Evolutionary conservation across 345 rosid genomes (phyloP).

Genomic region (Populus deltoides): DNA sequence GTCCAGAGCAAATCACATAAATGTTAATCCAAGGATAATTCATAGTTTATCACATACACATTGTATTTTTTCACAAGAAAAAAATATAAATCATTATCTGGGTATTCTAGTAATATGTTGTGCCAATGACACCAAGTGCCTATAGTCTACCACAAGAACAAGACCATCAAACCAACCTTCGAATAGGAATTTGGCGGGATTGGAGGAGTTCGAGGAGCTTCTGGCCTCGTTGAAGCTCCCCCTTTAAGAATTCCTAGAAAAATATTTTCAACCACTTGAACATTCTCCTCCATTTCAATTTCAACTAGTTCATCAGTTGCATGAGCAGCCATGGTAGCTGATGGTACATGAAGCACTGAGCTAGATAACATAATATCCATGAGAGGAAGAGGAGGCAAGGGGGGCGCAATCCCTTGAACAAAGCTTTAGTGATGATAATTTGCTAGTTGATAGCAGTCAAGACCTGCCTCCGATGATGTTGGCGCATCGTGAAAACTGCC

Average conservation of each 20-base stretch:
- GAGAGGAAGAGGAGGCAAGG: too few relatives aligned
- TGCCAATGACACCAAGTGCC: background rate
- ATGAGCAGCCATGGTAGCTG: conserved; percentile 71
- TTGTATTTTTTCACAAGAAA: background rate
- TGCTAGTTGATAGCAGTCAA: background rate
- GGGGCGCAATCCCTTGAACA: background rate
- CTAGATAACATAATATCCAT: too few relatives aligned
- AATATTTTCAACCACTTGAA: conserved; percentile 38
- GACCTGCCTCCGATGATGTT: background rate
- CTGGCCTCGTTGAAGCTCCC: conserved; percentile 7
- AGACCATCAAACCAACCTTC: conserved; percentile 30
- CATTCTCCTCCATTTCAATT: conserved; percentile 45
- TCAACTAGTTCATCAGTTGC: conserved; percentile 51
- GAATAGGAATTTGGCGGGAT: conserved; percentile 37
- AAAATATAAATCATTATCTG: background rate
- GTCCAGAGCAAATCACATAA: background rate
- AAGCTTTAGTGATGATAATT: background rate
- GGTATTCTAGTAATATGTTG: background rate
- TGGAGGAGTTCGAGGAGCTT: conserved; percentile 48
- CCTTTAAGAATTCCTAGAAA: conserved; percentile 17
- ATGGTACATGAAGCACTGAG: conserved; percentile 38
- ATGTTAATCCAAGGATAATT: background rate
- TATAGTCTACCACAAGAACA: background rate
- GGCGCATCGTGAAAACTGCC: background rate
- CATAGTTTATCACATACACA: background rate